Conservation (phyloP, 2,329 filamentous ascomycete genomes). For the Aciculosporium take region DNA sequence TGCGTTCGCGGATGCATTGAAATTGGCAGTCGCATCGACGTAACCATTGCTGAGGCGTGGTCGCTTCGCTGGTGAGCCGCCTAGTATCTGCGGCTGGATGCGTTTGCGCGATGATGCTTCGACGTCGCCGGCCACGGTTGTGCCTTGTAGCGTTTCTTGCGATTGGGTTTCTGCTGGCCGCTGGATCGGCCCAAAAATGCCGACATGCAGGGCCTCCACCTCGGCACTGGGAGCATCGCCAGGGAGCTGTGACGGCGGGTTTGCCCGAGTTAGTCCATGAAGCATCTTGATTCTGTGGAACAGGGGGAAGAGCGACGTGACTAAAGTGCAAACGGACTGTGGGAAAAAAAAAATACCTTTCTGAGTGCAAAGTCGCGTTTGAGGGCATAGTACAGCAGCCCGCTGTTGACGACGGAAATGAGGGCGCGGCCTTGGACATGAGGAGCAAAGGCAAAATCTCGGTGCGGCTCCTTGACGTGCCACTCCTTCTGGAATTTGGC, state of each 20-base stretch:
- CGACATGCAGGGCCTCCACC: slow-evolving; percentile 32
- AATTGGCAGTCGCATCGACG: slow-evolving; percentile 34
- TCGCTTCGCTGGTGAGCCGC: slow-evolving; percentile 45
- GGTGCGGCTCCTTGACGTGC: slow-evolving; percentile 47
- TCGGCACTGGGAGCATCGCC: slow-evolving; percentile 29
- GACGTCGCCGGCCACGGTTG: slow-evolving; percentile 23
- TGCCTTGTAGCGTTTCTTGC: slow-evolving; percentile 23
- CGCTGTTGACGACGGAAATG: slow-evolving; percentile 48
- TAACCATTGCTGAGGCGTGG: slow-evolving; percentile 47
- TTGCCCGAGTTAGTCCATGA: slow-evolving; percentile 3
- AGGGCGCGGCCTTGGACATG: slow-evolving; percentile 51
- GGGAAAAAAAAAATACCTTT: slow-evolving; percentile 26
- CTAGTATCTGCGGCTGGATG: slow-evolving; percentile 27
- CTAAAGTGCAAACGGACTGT: slow-evolving; percentile 7
- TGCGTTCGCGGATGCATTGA: too few relatives aligned
- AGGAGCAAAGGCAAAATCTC: slow-evolving; percentile 47
- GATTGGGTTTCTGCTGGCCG: slow-evolving; percentile 28
- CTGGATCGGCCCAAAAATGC: slow-evolving; percentile 43
- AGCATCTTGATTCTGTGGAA: too few relatives aligned
- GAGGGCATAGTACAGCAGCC: slow-evolving; percentile 44
- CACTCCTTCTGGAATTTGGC: slow-evolving; percentile 56
- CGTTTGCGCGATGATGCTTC: slow-evolving; percentile 37
- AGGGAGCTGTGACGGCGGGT: slow-evolving; percentile 29
- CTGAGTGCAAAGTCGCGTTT: slow-evolving; percentile 39
- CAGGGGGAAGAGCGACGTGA: slow-evolving; percentile 1